Conservation (phyloP, 768 basidiomycete species). For the Mycena olivaceomarginata region DNA sequence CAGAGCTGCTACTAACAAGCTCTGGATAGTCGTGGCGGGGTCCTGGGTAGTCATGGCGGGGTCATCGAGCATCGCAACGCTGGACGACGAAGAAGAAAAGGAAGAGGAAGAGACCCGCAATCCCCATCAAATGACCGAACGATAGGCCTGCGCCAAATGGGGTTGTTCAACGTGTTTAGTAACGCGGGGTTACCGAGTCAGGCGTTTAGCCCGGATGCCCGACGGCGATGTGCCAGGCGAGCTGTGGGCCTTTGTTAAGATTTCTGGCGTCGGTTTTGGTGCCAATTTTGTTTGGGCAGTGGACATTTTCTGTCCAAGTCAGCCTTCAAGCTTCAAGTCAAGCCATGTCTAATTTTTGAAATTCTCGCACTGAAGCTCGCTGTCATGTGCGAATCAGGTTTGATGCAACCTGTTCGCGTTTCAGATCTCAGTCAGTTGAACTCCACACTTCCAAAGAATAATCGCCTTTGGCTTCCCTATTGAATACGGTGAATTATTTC, state of each 20-base stretch:
- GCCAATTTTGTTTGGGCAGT: not conserved
- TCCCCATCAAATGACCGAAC: not conserved
- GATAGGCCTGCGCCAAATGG: not conserved
- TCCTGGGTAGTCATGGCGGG: not conserved
- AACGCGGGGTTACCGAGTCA: no score
- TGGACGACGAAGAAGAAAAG: not conserved
- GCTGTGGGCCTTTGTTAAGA: no score
- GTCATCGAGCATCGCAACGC: constrained; percentile 9
- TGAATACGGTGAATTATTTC: no score
- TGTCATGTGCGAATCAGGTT: not conserved
- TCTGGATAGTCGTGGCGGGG: not conserved
- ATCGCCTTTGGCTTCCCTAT: no score
- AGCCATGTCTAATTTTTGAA: not conserved
- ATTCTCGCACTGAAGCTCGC: not conserved
- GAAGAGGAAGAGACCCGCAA: not conserved
- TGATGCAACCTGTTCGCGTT: not conserved
- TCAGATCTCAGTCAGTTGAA: no score
- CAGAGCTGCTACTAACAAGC: not conserved
- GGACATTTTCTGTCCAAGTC: constrained; percentile 32
- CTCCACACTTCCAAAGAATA: no score
- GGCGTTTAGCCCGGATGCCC: no score
- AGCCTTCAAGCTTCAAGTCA: constrained; percentile 20
- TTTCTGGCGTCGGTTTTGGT: not conserved
- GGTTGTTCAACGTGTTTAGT: not conserved
- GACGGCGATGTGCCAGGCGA: no score